phyloP scores from a whole-genome alignment of 768 basidiomycete genomes.

The Lanmaoa pseudosensibilis region DNA sequence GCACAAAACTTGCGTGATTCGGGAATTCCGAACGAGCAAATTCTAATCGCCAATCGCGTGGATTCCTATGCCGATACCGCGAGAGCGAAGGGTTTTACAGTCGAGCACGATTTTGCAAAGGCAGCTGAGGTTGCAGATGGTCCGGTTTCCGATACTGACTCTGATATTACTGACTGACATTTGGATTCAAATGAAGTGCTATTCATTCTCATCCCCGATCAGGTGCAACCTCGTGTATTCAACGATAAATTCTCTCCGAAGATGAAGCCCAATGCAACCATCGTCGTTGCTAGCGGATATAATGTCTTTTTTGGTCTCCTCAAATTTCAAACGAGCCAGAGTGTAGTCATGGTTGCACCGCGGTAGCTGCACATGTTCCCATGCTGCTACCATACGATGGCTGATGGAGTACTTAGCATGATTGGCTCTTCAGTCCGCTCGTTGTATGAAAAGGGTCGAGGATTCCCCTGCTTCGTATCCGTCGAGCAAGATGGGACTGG shows the following conservation, averaged over 20 bases:
- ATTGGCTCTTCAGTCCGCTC: constrained; percentile 66
- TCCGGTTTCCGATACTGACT: constrained; percentile 23
- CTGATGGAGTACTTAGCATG: constrained; percentile 42
- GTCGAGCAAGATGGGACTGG: constrained; percentile 62
- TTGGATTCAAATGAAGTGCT: constrained; percentile 40
- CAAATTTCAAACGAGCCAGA: constrained; percentile 50
- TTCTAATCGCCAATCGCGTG: constrained; percentile 56
- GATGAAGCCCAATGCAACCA: constrained; percentile 47
- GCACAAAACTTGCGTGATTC: constrained; percentile 66
- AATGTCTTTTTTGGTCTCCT: constrained; percentile 64
- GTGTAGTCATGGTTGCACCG: constrained; percentile 68
- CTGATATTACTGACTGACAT: neutral
- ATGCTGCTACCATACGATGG: neutral
- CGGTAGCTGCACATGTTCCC: constrained; percentile 32
- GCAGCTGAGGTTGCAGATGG: constrained; percentile 58
- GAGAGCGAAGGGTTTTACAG: constrained; percentile 53
- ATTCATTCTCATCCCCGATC: constrained; percentile 64
- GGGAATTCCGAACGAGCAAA: constrained; percentile 60
- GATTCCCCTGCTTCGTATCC: constrained; percentile 66
- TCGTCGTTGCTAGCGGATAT: constrained; percentile 65
- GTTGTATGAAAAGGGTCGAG: constrained; percentile 56
- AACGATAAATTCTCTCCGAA: constrained; percentile 52
- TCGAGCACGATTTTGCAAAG: constrained; percentile 56
- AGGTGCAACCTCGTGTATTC: constrained; percentile 63
- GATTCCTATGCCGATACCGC: constrained; percentile 61